phyloP scores from a whole-genome alignment of 2,329 filamentous ascomycete species.

The Neonectria ditissima region DNA sequence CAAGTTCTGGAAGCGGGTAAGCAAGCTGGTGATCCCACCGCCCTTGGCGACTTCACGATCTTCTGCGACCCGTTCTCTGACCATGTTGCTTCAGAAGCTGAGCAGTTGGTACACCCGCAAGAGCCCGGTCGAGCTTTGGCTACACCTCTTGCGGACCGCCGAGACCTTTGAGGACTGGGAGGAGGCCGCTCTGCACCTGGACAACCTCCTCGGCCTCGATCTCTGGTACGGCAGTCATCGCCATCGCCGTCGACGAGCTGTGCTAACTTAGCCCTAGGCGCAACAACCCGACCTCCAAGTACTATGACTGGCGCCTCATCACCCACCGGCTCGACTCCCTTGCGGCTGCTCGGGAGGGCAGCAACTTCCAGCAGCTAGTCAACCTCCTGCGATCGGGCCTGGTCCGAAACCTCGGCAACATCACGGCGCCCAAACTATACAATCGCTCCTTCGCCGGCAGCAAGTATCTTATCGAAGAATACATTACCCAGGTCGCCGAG shows the following conservation, averaged over 20 bases:
- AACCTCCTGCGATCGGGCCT: conserved; percentile 84
- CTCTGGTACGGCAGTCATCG: conserved; percentile 69
- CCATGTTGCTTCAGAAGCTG: conserved; percentile 67
- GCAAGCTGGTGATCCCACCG: conserved; percentile 38
- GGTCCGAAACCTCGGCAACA: conserved; percentile 91
- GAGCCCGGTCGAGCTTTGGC: conserved; percentile 73
- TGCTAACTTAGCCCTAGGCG: conserved; percentile 66
- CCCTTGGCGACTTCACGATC: conserved; percentile 14
- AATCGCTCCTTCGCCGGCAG: conserved; percentile 89
- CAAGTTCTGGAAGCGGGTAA: conserved; percentile 72
- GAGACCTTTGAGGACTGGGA: conserved; percentile 87
- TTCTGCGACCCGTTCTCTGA: conserved; percentile 23
- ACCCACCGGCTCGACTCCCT: conserved; percentile 79
- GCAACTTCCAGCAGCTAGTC: conserved; percentile 79
- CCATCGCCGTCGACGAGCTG: neutral
- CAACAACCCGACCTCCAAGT: conserved; percentile 80
- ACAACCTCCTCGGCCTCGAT: conserved; percentile 83
- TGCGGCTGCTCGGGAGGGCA: conserved; percentile 74
- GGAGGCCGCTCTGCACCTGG: conserved; percentile 83
- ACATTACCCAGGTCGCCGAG: conserved; percentile 85
- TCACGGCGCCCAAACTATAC: conserved; percentile 83
- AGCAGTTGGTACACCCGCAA: conserved; percentile 74
- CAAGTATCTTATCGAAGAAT: conserved; percentile 91
- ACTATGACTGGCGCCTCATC: conserved; percentile 90
- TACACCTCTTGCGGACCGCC: conserved; percentile 73